Conservation (phyloP, 164 flowering plant species). For the Piper betle region DNA sequence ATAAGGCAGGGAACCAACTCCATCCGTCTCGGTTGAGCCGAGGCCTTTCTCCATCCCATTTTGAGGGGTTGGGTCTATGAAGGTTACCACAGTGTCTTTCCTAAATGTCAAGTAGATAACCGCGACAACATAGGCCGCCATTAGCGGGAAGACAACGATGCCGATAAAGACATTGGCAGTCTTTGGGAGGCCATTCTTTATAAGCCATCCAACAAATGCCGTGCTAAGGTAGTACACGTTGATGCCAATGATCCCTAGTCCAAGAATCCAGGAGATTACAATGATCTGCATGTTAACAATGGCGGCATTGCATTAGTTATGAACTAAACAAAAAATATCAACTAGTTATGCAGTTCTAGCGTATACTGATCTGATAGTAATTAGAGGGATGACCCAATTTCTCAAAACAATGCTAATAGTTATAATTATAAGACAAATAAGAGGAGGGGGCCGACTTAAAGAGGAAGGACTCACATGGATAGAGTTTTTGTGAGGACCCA, state of each 20-base stretch:
- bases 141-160: slow-evolving; percentile 62
- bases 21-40: not conserved
- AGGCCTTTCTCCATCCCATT: slow-evolving; percentile 35
- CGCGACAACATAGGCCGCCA: slow-evolving; percentile 50
- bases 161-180: slow-evolving; percentile 65
- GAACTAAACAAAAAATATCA: slow-evolving; percentile 83
- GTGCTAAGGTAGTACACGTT: slow-evolving; percentile 73
- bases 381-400: not conserved
- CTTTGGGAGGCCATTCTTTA: slow-evolving; percentile 47
- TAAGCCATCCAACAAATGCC: slow-evolving; percentile 55
- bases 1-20: slow-evolving; percentile 20
- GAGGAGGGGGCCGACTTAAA: not conserved
- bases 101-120: slow-evolving; percentile 56
- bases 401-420: no score
- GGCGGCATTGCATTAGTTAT: not conserved
- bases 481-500: slow-evolving; percentile 95
- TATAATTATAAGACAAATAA: no score
- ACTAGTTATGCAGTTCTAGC: slow-evolving; percentile 85
- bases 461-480: slow-evolving; percentile 36
- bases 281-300: slow-evolving; percentile 53
- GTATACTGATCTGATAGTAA: slow-evolving; percentile 36
- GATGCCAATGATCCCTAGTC: slow-evolving; percentile 59
- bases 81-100: slow-evolving; percentile 55
- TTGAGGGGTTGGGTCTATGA: slow-evolving; percentile 29
- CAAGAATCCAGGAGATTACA: slow-evolving; percentile 62